Evolutionary conservation across 176 grass and related monocot species (phyloP), one percentile per base, ranked within the genome.

Genomic region (Oryza officinalis): DNA sequence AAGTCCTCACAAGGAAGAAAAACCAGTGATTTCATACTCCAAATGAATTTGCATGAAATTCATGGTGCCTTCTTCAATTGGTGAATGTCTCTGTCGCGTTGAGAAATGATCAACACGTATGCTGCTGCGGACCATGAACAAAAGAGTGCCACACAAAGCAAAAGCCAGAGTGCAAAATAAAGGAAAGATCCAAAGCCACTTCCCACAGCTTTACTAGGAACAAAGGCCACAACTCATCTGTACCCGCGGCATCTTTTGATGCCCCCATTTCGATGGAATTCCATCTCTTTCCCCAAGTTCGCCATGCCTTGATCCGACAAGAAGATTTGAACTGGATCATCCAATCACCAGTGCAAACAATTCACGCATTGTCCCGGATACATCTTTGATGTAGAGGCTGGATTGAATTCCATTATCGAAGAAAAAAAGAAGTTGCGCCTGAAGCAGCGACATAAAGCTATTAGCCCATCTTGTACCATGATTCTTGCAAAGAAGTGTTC

Each of bases 41-140:
- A 60, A 60, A 23, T 22, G 54, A 60, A 60, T n/a, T 60, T 60
- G 18, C 26, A 27, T 27, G 38, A 31, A 65, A 80, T 67, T 20
- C 63, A 52, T 5, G 61, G 14, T 23, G 9, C 69, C 23, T 26
- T n/a, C 22, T 23, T 65, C 13, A 41, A 13, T 50, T n/a, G 4
- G 25, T 20, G 67, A 23, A 23, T 9, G 68, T 86, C 57, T 23
- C 68, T 65, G 68, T 80, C 59, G 18, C 3, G 0, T 28, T 57
- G 8, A 32, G 23, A 8, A 28, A 40, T 8, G n/a, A 85, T 66
- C 72, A 85, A 57, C 83, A 85, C 78, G 72, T 54, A 74, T 46
- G 57, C 73, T 28, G 59, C 66, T 50, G 6, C 8, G 25, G 26
- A 15, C 11, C 35, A 40, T 17, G 57, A 72, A 71, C 65, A 83